These are phyloP conservation scores for Arabidopsis arenosa DNA, from an alignment of 345 rosid genomes.

Conservation along the genomic window DNA sequence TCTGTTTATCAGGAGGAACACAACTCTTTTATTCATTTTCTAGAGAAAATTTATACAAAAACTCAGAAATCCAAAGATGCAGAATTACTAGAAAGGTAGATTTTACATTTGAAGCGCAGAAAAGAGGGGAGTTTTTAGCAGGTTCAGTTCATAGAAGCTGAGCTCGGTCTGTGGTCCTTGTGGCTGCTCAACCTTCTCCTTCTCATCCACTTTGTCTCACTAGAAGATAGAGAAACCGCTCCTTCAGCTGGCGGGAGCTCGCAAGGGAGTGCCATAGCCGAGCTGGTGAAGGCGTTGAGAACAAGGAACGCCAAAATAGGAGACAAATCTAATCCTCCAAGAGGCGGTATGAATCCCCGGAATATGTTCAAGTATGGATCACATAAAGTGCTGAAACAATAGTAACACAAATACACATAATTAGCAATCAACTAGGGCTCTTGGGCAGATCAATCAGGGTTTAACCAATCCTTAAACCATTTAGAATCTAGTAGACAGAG, in stretches of 20 bases:
- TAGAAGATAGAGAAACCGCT: constrained; percentile 39
- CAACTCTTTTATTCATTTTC: constrained; percentile 16
- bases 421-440: constrained; percentile 14
- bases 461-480: background rate
- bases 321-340: constrained; percentile 88
- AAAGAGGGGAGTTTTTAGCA: constrained; percentile 13
- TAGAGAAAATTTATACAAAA: constrained; percentile 32
- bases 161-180: constrained; percentile 36
- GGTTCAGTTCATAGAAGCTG: constrained; percentile 27
- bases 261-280: constrained; percentile 83
- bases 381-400: constrained; percentile 69
- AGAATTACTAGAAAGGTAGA: constrained; percentile 30
- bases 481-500: background rate
- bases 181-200: constrained; percentile 49
- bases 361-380: constrained; percentile 97
- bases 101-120: constrained; percentile 14
- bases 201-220: constrained; percentile 74
- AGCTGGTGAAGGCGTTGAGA: constrained; percentile 79
- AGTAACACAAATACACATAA: constrained; percentile 3
- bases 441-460: background rate
- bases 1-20: constrained; percentile 20
- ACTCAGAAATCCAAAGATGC: constrained; percentile 33
- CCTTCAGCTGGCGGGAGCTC: constrained; percentile 63
- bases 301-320: constrained; percentile 87
- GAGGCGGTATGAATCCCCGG: constrained; percentile 92